These are phyloP conservation scores for Gloeopeniophorella convolvens DNA, from an alignment of 768 basidiomycete genomes.

Conservation along the genomic window DNA sequence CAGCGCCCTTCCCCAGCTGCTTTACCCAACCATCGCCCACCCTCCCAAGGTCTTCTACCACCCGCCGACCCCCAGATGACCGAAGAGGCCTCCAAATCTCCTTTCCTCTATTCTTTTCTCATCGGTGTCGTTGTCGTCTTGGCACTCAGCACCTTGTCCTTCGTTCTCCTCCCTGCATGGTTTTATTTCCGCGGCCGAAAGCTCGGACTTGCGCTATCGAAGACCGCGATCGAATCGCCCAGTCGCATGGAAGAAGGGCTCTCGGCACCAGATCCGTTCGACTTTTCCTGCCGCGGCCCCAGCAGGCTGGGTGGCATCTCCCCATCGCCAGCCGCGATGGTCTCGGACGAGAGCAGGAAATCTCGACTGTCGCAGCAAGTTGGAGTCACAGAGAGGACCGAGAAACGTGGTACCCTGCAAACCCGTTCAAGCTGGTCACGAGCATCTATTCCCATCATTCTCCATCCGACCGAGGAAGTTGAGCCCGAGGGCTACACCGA, in stretches of 20 bases:
- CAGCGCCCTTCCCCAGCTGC: neutral
- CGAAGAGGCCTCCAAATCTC: neutral
- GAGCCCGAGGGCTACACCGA: neutral
- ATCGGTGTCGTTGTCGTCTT: neutral
- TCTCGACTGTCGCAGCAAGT: conserved; percentile 1
- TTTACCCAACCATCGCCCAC: too few species aligned
- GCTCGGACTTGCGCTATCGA: neutral
- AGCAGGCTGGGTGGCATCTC: conserved; percentile 9
- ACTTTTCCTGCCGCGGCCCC: conserved; percentile 6
- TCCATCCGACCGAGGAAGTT: neutral
- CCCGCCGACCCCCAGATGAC: neutral
- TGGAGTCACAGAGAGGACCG: neutral
- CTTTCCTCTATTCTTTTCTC: conserved; percentile 6
- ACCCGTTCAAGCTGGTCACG: neutral
- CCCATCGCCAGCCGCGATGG: neutral
- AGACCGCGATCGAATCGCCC: neutral
- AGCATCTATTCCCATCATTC: neutral
- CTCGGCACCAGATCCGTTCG: neutral
- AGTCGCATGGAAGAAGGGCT: conserved; percentile 8
- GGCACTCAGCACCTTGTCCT: neutral
- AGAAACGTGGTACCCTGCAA: neutral
- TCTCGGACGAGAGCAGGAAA: neutral
- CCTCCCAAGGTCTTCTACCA: conserved; percentile 3
- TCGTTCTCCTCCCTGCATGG: neutral
- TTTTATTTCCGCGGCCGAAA: conserved; percentile 1